Evolutionary conservation across 352 stramenopile genomes (phyloP).

Genomic region (Blastocystis sp.): DNA sequence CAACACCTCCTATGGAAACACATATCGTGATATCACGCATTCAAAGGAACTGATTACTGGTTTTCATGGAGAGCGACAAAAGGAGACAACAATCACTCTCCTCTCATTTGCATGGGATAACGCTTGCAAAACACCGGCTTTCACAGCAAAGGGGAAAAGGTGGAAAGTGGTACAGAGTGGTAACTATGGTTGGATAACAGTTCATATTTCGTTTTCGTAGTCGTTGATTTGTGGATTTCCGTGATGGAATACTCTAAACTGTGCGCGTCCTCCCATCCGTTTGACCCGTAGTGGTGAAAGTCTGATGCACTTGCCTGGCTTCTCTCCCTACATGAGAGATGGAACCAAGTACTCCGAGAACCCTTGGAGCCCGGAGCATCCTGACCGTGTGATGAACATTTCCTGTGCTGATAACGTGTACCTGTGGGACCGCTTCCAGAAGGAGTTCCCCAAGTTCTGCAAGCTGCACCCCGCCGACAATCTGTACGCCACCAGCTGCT

Average conservation of each 20-base stretch:
- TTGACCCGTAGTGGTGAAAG: conserved; percentile 53
- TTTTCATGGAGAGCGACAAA: no score
- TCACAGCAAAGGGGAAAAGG: no score
- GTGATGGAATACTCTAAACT: conserved; percentile 55
- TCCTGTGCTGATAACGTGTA: conserved; percentile 65
- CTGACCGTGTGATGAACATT: conserved; percentile 69
- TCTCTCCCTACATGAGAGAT: conserved; percentile 61
- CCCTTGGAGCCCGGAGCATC: conserved; percentile 58
- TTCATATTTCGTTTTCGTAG: conserved; percentile 12
- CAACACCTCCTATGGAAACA: no score
- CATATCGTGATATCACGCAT: no score
- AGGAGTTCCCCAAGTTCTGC: conserved; percentile 49
- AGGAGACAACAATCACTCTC: no score
- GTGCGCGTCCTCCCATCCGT: neutral
- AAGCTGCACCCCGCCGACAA: conserved; percentile 46
- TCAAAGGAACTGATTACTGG: no score
- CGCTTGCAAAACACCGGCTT: no score
- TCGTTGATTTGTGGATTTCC: neutral
- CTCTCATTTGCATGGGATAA: no score
- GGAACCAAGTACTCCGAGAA: conserved; percentile 65
- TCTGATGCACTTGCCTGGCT: conserved; percentile 45
- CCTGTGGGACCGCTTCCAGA: conserved; percentile 60
- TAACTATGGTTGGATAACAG: neutral
- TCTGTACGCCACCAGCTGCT: conserved; percentile 58
- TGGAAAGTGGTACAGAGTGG: conserved; percentile 41